Base-by-base conservation (phyloP, 2,329 filamentous ascomycete species). In the Coniella vitis region DNA sequence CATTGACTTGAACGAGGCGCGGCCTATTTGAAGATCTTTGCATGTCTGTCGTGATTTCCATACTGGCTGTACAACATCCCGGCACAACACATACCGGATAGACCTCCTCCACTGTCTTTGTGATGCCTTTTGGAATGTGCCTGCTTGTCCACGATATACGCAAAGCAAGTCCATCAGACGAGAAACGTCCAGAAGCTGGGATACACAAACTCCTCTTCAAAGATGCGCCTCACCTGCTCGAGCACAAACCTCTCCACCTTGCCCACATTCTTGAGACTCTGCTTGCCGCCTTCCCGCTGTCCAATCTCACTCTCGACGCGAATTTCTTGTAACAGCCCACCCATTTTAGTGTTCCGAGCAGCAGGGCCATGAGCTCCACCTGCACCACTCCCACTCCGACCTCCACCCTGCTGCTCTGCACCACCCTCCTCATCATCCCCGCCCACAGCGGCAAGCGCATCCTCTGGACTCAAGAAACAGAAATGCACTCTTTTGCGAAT, bases 131-230 rank as follows among this genome's bases (percentile, higher is more conserved):
- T n/a, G n/a, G n/a, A n/a, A n/a, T n/a, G n/a, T n/a, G n/a, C n/a
- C n/a, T n/a, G n/a, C n/a, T n/a, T n/a, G n/a, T n/a, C n/a, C n/a
- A n/a, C n/a, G n/a, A n/a, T n/a, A n/a, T n/a, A n/a, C n/a, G n/a
- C n/a, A n/a, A n/a, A n/a, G n/a, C n/a, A n/a, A n/a, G n/a, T n/a
- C n/a, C 13, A 4, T 61, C 68, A 95, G 38, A 97, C 84, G 59
- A 98, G 71, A 66, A 97, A 96, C 1, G 91, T 97, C 90, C 91
- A 97, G 68, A 94, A 97, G 67, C 90, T 96, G 38, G 93, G 93
- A 69, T 95, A 97, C 54, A 97, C 90, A 69, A 97, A 93, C 66
- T 98, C 93, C 63, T 97, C 93, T 68, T 98, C 93, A 61, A 98
- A 97, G 59, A 98, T 97, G 61, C 90, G 81, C 63, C 91, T 83